Base-by-base conservation (phyloP, 140 eudicot genomes). In the Senecio squalidus region DNA sequence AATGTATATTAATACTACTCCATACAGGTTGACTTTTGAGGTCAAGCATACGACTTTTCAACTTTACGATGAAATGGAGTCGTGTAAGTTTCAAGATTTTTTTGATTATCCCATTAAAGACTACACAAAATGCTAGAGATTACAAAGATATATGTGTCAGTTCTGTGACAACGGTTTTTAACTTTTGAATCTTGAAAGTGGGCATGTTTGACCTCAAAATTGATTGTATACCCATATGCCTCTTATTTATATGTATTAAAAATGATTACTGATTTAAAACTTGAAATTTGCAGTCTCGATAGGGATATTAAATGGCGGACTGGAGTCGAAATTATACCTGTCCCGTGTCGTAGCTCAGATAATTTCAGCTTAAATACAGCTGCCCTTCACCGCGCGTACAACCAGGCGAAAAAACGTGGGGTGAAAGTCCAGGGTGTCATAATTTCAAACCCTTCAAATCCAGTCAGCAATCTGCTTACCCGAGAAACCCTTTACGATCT, bases 291-390 rank as follows among this genome's bases (percentile, higher is more conserved):
- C 76, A 89, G 97, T 44, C 86, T 89, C 40, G 95, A 82, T 64
- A 72, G 90, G 83, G 97, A 86, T 69, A 57, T 89, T 46, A 86
- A 85, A 77, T 89, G 95, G 86, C 83, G 97, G 55, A 74, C 85
- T 1, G 97, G 97, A 34, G 94, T 85, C 16, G 97, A 89, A 56
- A 61, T 85, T 45, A 77, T 89, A 68, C 95, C 94, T 0, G 89
- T 89, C 64, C 94, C 95, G 1, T 89, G 97, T 77, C 86, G 97
- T 1, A 89, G 97, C 47, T 82, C 97, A 5, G 97, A 89, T 68
- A 74, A 72, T 62, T 89, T 89, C 75, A 77, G 65, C 55, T 62
- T 83, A 58, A 72, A 75, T 26, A 80, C 64, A 33, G 55, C 73
- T 20, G 31, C 95, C 31, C 94, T 89, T 43, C 77, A 85, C 20